These are phyloP conservation scores for Diplodia scrobiculata DNA, from an alignment of 2,329 filamentous ascomycete species.

Conservation along the genomic window DNA sequence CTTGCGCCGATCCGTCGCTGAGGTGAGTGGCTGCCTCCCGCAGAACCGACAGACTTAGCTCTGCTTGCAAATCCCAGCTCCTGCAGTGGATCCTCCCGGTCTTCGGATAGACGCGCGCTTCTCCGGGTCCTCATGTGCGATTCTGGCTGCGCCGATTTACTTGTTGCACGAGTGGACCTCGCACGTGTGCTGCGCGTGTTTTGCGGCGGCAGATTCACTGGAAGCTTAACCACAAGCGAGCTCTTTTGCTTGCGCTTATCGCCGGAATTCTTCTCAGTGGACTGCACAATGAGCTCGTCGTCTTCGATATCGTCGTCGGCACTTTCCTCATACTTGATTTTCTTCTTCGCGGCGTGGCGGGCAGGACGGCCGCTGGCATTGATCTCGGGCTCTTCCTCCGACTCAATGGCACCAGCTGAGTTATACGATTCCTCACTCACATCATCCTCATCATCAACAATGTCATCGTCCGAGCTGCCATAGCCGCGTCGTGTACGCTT, in stretches of 20 bases:
- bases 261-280: conserved; percentile 18
- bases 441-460: conserved; percentile 51
- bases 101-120: conserved; percentile 62
- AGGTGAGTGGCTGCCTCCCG: conserved; percentile 52
- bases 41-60: conserved; percentile 59
- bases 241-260: conserved; percentile 40
- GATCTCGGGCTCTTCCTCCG: conserved; percentile 52
- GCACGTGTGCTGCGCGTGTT: conserved; percentile 37
- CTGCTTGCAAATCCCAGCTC: conserved; percentile 61
- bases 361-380: conserved; percentile 61
- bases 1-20: conserved; percentile 33
- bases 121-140: conserved; percentile 48
- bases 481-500: conserved; percentile 43
- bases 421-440: conserved; percentile 50
- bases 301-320: conserved; percentile 52
- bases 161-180: conserved; percentile 42
- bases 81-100: conserved; percentile 58
- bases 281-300: conserved; percentile 1
- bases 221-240: conserved; percentile 47
- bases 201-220: conserved; percentile 36
- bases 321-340: conserved; percentile 58
- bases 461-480: conserved; percentile 42
- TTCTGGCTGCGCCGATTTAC: conserved; percentile 37
- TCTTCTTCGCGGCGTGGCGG: conserved; percentile 59
- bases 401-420: background rate